These are phyloP conservation scores for Daldinia vernicosa DNA, from an alignment of 495 filamentous ascomycete species.

Conservation along the genomic window DNA sequence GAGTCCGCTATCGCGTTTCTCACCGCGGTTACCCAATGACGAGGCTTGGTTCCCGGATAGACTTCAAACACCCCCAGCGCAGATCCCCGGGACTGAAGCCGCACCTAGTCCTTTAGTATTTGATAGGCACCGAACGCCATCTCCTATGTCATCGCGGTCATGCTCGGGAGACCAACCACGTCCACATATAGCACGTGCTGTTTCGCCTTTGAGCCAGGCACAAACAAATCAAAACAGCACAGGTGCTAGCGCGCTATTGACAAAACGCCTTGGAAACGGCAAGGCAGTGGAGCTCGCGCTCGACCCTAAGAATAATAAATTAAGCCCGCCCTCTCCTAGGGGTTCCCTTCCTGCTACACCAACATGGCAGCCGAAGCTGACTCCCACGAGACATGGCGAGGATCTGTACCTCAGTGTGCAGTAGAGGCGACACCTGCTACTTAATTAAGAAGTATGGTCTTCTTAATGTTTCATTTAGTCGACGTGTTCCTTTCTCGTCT, in stretches of 20 bases:
- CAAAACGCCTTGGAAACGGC: slow-evolving; percentile 60
- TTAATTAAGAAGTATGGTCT: neutral
- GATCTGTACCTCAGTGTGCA: slow-evolving; percentile 55
- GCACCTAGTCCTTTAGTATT: slow-evolving; percentile 28
- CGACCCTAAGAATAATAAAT: slow-evolving; percentile 33
- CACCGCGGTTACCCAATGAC: slow-evolving; percentile 7
- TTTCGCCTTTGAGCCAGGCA: slow-evolving; percentile 33
- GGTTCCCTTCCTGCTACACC: slow-evolving; percentile 57
- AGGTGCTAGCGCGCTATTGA: slow-evolving; percentile 51
- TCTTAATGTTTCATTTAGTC: slow-evolving; percentile 3
- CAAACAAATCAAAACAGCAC: slow-evolving; percentile 37
- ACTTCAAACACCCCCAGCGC: slow-evolving; percentile 30
- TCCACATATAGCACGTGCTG: slow-evolving; percentile 16
- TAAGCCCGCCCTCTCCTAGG: slow-evolving; percentile 20
- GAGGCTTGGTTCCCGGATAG: slow-evolving; percentile 22
- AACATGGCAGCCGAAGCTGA: slow-evolving; percentile 58
- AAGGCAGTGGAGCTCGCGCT: slow-evolving; percentile 55
- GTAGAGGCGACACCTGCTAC: slow-evolving; percentile 17
- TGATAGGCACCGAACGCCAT: slow-evolving; percentile 33
- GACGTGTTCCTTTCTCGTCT: slow-evolving; percentile 11
- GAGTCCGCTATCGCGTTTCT: slow-evolving; percentile 21
- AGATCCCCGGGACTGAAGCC: slow-evolving; percentile 34
- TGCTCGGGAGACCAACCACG: slow-evolving; percentile 8
- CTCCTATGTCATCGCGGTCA: slow-evolving; percentile 30
- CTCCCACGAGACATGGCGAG: slow-evolving; percentile 53